phyloP scores from a whole-genome alignment of 371 early-diverging fungal genomes.

The Rhizomucor miehei region DNA sequence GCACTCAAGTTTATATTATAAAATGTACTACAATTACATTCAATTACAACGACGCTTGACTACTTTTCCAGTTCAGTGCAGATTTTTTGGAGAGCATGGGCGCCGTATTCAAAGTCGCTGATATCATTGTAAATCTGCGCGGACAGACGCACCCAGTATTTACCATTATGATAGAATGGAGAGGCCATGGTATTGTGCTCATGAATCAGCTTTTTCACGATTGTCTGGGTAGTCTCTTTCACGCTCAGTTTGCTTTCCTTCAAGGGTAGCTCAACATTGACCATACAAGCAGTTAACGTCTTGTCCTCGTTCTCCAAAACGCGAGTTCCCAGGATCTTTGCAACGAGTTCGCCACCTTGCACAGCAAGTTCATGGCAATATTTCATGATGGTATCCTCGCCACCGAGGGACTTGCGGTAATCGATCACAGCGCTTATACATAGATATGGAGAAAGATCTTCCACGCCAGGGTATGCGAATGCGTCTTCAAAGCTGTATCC shows the following conservation, averaged over 20 bases:
- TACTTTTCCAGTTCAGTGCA: conserved; percentile 31
- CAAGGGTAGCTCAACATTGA: conserved; percentile 59
- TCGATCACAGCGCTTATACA: conserved; percentile 48
- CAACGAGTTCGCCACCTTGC: conserved; percentile 54
- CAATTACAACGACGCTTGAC: background rate
- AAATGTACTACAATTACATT: background rate
- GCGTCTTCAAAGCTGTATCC: conserved; percentile 24
- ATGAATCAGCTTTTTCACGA: conserved; percentile 40
- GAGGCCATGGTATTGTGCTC: conserved; percentile 43
- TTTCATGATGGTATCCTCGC: conserved; percentile 51
- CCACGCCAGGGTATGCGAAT: conserved; percentile 39
- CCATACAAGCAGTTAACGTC: conserved; percentile 47
- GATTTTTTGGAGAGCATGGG: conserved; percentile 37
- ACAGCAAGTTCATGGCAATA: conserved; percentile 58
- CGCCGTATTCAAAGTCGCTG: conserved; percentile 47
- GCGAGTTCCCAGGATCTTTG: conserved; percentile 59
- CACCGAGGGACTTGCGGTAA: conserved; percentile 52
- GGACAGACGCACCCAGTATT: conserved; percentile 53
- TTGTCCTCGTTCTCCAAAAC: conserved; percentile 51
- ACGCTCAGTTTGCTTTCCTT: conserved; percentile 18
- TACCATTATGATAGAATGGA: conserved; percentile 42
- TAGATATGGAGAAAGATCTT: conserved; percentile 35
- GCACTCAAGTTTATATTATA: background rate
- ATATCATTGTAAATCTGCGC: conserved; percentile 62
- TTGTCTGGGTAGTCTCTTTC: conserved; percentile 11